These are phyloP conservation scores for Escallonia rubra DNA, from an alignment of 129 eudicot genomes.

Conservation along the genomic window DNA sequence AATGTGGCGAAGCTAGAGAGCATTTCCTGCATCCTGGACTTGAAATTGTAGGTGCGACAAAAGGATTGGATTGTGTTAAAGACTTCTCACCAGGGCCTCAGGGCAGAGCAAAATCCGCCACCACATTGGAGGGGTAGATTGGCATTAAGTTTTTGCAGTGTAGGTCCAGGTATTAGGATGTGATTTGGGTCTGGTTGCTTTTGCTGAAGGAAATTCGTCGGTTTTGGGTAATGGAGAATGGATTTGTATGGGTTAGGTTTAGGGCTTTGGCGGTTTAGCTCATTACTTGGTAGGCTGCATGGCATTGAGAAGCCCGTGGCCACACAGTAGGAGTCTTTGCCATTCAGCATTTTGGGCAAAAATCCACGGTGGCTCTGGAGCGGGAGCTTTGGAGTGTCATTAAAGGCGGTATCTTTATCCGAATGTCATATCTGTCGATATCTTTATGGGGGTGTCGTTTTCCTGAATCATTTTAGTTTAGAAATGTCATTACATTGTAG, in stretches of 20 bases:
- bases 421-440: neutral
- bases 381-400: neutral
- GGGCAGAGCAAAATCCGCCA: too few species aligned
- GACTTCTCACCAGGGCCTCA: too few species aligned
- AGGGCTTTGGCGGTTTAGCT: neutral
- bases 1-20: too few species aligned
- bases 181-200: neutral
- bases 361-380: neutral
- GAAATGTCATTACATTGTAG: neutral
- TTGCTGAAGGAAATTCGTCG: neutral
- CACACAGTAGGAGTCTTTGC: neutral
- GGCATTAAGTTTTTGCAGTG: too few species aligned
- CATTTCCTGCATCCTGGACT: too few species aligned
- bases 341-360: neutral
- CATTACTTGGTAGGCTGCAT: neutral
- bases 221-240: neutral
- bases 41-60: too few species aligned
- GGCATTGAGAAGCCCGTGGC: neutral
- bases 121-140: too few species aligned
- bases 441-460: neutral
- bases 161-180: neutral
- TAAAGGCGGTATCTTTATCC: neutral
- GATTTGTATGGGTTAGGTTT: slow-evolving; percentile 2
- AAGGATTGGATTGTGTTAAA: too few species aligned
- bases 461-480: neutral